These are phyloP conservation scores for Cordyceps tenuipes DNA, from an alignment of 2,329 filamentous ascomycete species.

Conservation along the genomic window DNA sequence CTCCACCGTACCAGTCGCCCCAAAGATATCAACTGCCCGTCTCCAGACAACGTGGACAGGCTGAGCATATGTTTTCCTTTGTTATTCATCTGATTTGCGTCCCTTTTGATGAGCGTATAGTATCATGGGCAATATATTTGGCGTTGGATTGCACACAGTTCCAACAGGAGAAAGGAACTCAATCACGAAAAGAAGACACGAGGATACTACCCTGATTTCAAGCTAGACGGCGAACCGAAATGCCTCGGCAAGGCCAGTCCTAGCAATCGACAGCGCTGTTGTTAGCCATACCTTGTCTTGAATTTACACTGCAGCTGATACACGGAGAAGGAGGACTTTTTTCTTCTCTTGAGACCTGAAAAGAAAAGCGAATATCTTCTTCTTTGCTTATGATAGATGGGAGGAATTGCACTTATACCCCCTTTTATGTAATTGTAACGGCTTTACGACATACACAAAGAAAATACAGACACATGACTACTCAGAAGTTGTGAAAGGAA, in stretches of 20 bases:
- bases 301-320: neutral
- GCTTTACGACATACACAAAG: constrained; percentile 15
- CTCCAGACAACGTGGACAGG: neutral
- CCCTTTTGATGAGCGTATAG: constrained; percentile 5
- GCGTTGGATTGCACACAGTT: constrained; percentile 8
- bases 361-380: constrained; percentile 9
- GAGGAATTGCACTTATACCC: constrained; percentile 14
- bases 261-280: neutral
- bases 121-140: constrained; percentile 9
- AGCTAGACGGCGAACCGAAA: neutral
- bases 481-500: neutral
- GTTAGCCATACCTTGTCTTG: neutral
- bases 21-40: constrained; percentile 14
- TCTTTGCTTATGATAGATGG: constrained; percentile 18
- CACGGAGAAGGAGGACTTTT: neutral
- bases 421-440: constrained; percentile 21
- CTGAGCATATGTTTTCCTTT: constrained; percentile 7
- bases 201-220: neutral
- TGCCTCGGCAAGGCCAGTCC: neutral
- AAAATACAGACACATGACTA: neutral
- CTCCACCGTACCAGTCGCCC: constrained; percentile 47
- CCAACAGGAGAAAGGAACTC: neutral
- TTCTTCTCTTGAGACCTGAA: neutral
- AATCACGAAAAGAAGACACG: neutral
- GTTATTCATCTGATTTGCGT: constrained; percentile 4